phyloP scores from a whole-genome alignment of 345 rosid species.

The Litchi chinensis region DNA sequence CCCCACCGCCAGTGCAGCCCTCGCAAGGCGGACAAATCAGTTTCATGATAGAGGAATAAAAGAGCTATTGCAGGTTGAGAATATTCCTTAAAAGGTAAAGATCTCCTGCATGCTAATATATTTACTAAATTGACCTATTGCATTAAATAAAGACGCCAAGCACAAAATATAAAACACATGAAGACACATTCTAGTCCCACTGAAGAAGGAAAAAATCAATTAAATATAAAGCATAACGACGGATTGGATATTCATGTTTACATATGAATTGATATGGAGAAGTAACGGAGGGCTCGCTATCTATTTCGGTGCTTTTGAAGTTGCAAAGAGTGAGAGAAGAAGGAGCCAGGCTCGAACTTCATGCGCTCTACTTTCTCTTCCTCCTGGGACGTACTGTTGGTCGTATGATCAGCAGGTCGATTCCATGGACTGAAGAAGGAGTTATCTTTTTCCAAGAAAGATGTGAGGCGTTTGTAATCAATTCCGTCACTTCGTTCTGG shows the following conservation, averaged over 20 bases:
- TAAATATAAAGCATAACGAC: no score
- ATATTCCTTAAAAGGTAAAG: conserved; percentile 23
- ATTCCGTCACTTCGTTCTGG: neutral
- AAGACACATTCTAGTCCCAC: no score
- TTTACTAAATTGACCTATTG: no score
- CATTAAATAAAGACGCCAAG: no score
- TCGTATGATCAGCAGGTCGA: neutral
- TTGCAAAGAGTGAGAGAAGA: neutral
- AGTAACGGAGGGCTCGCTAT: neutral
- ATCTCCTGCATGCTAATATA: no score
- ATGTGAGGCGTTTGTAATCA: neutral
- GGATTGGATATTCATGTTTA: no score
- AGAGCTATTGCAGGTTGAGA: conserved; percentile 50
- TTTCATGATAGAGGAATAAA: conserved; percentile 31
- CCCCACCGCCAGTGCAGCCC: neutral
- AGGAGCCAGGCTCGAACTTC: neutral
- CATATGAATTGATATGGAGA: no score
- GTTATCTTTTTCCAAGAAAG: neutral
- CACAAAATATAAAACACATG: no score
- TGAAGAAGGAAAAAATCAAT: no score
- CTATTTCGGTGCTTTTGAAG: no score
- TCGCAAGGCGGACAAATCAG: conserved; percentile 22
- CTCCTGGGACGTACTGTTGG: neutral
- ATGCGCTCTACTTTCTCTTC: neutral
- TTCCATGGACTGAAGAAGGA: neutral